Percentiles rank a stretch among this genome's conserved stretches.
These are phyloP conservation scores for Bipolaris cookei DNA, from an alignment of 2,329 filamentous ascomycete species.

Conservation along the genomic window DNA sequence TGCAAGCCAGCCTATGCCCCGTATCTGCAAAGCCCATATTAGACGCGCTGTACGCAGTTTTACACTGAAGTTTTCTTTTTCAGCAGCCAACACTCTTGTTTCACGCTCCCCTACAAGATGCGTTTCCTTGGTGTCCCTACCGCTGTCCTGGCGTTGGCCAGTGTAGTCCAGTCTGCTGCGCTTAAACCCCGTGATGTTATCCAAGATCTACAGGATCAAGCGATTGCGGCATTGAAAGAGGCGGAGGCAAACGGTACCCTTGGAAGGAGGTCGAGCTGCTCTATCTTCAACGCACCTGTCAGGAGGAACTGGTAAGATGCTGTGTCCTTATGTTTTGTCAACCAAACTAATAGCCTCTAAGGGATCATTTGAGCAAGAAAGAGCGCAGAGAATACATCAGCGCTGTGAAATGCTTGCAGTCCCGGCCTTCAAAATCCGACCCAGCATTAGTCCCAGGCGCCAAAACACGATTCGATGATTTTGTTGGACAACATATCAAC, in stretches of 20 bases:
- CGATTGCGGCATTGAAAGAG: conserved; percentile 17
- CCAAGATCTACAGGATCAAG: conserved; percentile 21
- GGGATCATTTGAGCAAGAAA: conserved; percentile 5
- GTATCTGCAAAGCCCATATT: conserved; percentile 1
- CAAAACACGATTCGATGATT: conserved; percentile 36
- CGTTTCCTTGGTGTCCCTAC: conserved; percentile 5
- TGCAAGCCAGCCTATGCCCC: background rate
- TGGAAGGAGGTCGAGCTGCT: conserved; percentile 10
- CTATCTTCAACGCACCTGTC: conserved; percentile 15
- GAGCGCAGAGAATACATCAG: conserved; percentile 28
- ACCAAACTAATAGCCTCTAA: background rate
- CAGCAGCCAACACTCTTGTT: background rate
- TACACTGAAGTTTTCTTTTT: background rate
- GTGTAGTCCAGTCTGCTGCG: conserved; percentile 12
- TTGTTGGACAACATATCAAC: conserved; percentile 33
- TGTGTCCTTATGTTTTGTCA: background rate
- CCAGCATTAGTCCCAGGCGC: conserved; percentile 25
- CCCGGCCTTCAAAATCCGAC: conserved; percentile 21
- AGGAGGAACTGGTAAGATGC: conserved; percentile 23
- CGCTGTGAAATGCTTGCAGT: conserved; percentile 30
- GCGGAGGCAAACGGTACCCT: conserved; percentile 11
- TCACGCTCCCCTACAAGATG: background rate
- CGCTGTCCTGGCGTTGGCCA: conserved; percentile 17
- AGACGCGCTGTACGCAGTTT: background rate
- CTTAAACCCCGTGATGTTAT: conserved; percentile 16